Evolutionary conservation across 495 filamentous ascomycete species (phyloP), one percentile per base, ranked within the genome.

Genomic region (Hyphodiscus hymeniophilus): DNA sequence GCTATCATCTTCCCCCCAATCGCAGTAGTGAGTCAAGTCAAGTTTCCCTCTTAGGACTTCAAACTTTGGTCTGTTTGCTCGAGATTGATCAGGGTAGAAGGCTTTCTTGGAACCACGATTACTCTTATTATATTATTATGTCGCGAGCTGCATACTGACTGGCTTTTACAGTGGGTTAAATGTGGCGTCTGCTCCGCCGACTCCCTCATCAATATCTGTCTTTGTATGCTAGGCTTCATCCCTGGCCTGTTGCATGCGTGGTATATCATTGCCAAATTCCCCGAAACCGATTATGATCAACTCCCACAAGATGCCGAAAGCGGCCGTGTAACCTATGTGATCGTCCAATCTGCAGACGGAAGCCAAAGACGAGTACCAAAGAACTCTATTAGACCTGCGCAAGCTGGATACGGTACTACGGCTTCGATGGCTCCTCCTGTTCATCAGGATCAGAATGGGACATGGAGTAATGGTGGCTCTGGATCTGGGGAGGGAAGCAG

Each of bases 261-360:
- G 90, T 98, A 97, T 79, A 95, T 98, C 67, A 95, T 98, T 71
- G 70, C 83, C 61, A 83, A 84, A 61, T 87, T 84, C 64, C 94
- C 94, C 21, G 90, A 96, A 24, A 67, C 70, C 22, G 79, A 75
- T 51, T 88, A 92, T 65, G 72, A 81, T 39, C 61, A 68, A 28
- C 63, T 82, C 40, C 69, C 74, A 11, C 68, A 69, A 28, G 80
- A 81, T 56, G 65, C 67, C 59, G 74, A 68, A 66, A 68, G 59
- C n/a, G 72, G 71, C 32, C 72, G 69, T 48, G 76, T 85, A 45
- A 79, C 76, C 44, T 86, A 87, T 64, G 81, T 87, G 60, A 82
- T 84, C 60, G 82, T 89, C 16, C 65, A 65, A 50, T 49, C 50
- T 33, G 52, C 67, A 21, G 40, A 49, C 33, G 57, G 50, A 18